Evolutionary conservation across 768 basidiomycete species (phyloP), one percentile per base, ranked within the genome.

Genomic region (Hypsizygus marmoreus): DNA sequence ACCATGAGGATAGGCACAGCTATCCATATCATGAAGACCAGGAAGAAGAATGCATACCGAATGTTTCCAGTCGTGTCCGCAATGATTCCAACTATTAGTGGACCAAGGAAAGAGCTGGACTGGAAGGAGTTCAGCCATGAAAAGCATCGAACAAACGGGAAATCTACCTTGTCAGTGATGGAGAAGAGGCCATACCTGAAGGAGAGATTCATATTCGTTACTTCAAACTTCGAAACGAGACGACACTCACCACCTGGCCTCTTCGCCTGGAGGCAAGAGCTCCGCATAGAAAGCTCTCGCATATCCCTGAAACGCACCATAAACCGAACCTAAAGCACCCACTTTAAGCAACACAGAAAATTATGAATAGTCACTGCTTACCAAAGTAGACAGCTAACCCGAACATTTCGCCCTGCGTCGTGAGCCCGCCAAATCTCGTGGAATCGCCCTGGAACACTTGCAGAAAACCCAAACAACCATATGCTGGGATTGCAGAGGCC

Each of bases 21-120:
- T 1, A 81, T 54, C 79, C 86, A 86, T 10, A 97, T 72, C 86
- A 95, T 89, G 40, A 74, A 45, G 3, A 91, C 73, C 12, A 97
- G 76, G 71, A 98, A 94, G 61, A 91, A 84, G 67, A 97, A 97
- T 2, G 86, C 85, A 50, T 88, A 88, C 20, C 95, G 86, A 37
- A 97, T 95, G 64, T 95, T 94, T 2, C 90, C 93, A 0, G 93
- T 97, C 33, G 74, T 64, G 60, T 95, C 93, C 0, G 94, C 84
- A 30, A 97, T 88, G 28, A 94, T 54, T 0, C 92, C 94, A 1
- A 97, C 94, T 20, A 92, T 68, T 5, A 94, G 72, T 2, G 95
- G 95, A 0, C 95, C 95, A 3, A 97, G 67, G 69, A 97, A 98
- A 6, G 91, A 92, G 50, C 86, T 87, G 6, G 92, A 93, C 86